Evolutionary conservation across 495 filamentous ascomycete genomes (phyloP), one percentile per base, ranked within the genome.

Genomic region (Venustampulla echinocandica): DNA sequence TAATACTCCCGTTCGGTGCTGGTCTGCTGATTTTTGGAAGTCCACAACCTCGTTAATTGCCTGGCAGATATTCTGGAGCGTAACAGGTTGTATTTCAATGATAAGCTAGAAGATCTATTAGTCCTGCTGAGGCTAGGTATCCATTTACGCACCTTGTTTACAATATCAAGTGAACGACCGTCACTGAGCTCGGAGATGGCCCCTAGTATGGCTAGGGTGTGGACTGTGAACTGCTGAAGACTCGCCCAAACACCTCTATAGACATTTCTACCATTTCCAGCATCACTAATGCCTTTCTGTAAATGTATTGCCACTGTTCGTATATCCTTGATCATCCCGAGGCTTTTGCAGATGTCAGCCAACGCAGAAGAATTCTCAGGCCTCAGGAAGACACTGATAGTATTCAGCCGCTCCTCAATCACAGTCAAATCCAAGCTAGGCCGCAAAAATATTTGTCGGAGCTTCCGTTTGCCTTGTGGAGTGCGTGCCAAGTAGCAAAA

Each of bases 391-490:
- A 82, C 66, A 4, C 69, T 64, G 44, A 92, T 79, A 4, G 83
- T 78, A 17, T 75, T 66, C 34, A 93, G 81, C 21, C 92, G 77
- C 55, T 90, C 74, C n/a, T 71, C 67, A 47, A 97, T 90, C 3
- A 83, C 53, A 13, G 64, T 61, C 2, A 85, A 54, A 42, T 88
- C 71, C 23, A 79, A 68, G 37, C 74, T 93, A 24, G 92, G 92
- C 0, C 84, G 80, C 23, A 96, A 71, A 51, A 98, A 94, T 53
- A 86, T 84, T 55, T 88, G 83, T 17, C 85, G 80, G 3, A 98
- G 71, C 38, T 75, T 77, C 19, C 68, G 61, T 55, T 81, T 87
- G 1, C 93, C 92, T 54, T 95, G 86, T 4, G 87, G 80, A 1
- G 87, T 95, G 24, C 74, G 76, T 33, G 93, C 84, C 47, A 90